phyloP scores from a whole-genome alignment of 192 early-diverging fungal genomes.

The Coemansia javaensis region DNA sequence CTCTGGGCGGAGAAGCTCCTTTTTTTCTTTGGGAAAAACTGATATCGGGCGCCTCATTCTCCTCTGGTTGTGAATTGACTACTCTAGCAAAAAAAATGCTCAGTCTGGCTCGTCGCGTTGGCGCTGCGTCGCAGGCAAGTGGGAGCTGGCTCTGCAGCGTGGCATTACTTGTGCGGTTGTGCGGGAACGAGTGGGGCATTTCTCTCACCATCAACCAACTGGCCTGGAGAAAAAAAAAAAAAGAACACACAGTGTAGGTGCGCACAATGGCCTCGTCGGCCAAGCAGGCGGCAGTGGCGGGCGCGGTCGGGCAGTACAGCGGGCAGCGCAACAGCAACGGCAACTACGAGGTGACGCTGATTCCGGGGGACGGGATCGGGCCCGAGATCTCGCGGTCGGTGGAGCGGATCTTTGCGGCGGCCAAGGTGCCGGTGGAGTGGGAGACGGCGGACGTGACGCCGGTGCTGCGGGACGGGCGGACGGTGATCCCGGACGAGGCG shows the following conservation, averaged over 20 bases:
- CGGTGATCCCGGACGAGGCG: slow-evolving; percentile 89
- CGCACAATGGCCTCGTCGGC: slow-evolving; percentile 46
- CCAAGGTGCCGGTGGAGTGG: slow-evolving; percentile 94
- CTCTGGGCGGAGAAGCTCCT: neutral
- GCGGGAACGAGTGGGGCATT: too few species aligned
- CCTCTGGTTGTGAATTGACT: neutral
- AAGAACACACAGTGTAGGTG: neutral
- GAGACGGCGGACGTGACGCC: slow-evolving; percentile 94
- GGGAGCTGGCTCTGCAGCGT: neutral
- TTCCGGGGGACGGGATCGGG: slow-evolving; percentile 98
- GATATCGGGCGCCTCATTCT: too few species aligned
- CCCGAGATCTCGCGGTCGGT: slow-evolving; percentile 95
- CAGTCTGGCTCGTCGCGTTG: slow-evolving; percentile 31
- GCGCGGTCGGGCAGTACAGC: slow-evolving; percentile 39
- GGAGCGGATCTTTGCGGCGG: slow-evolving; percentile 85
- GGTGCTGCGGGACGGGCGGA: slow-evolving; percentile 85
- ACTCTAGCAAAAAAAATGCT: slow-evolving; percentile 26
- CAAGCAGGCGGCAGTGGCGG: too few species aligned
- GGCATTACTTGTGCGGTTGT: neutral
- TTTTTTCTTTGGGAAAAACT: neutral
- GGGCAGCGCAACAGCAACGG: slow-evolving; percentile 54
- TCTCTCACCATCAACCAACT: too few species aligned
- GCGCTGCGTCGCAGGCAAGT: slow-evolving; percentile 27
- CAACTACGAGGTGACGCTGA: slow-evolving; percentile 87
- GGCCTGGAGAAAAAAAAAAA: too few species aligned